Evolutionary conservation across 768 basidiomycete species (phyloP).

Genomic region (Tephrocybe rancida): DNA sequence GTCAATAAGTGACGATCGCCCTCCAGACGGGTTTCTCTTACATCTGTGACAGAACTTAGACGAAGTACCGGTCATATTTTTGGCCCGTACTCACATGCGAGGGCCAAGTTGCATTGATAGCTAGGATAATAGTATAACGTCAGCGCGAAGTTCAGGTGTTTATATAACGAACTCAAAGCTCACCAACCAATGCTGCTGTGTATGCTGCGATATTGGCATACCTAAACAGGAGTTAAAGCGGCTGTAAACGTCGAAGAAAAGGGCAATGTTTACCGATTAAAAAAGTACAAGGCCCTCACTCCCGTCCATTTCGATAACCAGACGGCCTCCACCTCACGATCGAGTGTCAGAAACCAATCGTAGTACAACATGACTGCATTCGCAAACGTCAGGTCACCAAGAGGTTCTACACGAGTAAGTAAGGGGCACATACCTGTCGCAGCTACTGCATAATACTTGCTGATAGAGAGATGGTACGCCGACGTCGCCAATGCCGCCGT

Average conservation of each 20-base stretch:
- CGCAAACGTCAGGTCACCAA: too few relatives aligned
- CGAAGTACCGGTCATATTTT: background rate
- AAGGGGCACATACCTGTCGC: conserved; percentile 6
- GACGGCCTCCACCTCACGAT: conserved; percentile 15
- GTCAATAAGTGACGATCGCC: background rate
- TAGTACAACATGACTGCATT: conserved; percentile 16
- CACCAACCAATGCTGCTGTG: conserved; percentile 6
- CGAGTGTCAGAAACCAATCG: conserved; percentile 13
- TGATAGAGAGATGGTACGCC: conserved; percentile 12
- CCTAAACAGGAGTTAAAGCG: background rate
- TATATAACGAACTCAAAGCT: background rate
- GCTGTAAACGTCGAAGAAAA: background rate
- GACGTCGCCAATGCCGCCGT: conserved; percentile 7
- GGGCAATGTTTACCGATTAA: conserved; percentile 11
- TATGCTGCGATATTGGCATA: conserved; percentile 14
- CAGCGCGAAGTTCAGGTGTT: background rate
- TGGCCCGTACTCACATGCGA: background rate
- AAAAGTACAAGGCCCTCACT: conserved; percentile 15
- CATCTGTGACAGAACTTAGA: too few relatives aligned
- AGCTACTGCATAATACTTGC: conserved; percentile 16
- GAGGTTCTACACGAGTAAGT: too few relatives aligned
- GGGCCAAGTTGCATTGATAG: conserved; percentile 13
- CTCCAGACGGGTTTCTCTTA: too few relatives aligned
- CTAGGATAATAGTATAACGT: background rate
- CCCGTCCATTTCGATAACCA: conserved; percentile 16